phyloP scores from a whole-genome alignment of 163 green algal genomes.

The Chloromonas sp. region DNA sequence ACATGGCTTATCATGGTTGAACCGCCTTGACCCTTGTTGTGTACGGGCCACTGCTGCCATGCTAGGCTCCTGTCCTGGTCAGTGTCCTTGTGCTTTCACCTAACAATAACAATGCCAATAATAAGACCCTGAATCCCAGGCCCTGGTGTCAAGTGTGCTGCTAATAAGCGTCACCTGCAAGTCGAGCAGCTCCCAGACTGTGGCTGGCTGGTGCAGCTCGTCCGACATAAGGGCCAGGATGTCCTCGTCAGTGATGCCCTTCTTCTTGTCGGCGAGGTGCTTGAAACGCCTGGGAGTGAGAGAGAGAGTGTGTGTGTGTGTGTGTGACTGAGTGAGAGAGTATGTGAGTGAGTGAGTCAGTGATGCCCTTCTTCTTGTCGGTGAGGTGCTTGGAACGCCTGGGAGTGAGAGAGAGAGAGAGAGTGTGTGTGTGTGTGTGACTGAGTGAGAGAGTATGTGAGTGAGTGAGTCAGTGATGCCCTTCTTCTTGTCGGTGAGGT shows the following conservation, averaged over 20 bases:
- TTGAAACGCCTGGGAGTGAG: constrained; percentile 59
- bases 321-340: neutral
- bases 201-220: constrained; percentile 68
- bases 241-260: constrained; percentile 87
- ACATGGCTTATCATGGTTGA: too few species aligned
- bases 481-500: constrained; percentile 89
- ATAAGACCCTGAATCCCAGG: too few species aligned
- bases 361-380: constrained; percentile 88
- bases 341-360: constrained; percentile 37
- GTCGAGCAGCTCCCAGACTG: constrained; percentile 76
- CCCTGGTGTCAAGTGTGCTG: neutral
- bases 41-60: too few species aligned
- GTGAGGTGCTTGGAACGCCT: constrained; percentile 76
- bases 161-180: constrained; percentile 60
- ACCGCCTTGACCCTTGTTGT: too few species aligned
- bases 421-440: constrained; percentile 1
- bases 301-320: constrained; percentile 24
- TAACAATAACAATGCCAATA: too few species aligned
- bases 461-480: constrained; percentile 79
- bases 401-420: constrained; percentile 20
- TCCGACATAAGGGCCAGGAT: constrained; percentile 87
- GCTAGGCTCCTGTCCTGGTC: too few species aligned
- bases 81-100: too few species aligned
- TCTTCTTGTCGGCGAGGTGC: constrained; percentile 86
- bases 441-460: too few species aligned